Evolutionary conservation across 78 protist genomes (phyloP).

Genomic region (Emiliania huxleyi): DNA sequence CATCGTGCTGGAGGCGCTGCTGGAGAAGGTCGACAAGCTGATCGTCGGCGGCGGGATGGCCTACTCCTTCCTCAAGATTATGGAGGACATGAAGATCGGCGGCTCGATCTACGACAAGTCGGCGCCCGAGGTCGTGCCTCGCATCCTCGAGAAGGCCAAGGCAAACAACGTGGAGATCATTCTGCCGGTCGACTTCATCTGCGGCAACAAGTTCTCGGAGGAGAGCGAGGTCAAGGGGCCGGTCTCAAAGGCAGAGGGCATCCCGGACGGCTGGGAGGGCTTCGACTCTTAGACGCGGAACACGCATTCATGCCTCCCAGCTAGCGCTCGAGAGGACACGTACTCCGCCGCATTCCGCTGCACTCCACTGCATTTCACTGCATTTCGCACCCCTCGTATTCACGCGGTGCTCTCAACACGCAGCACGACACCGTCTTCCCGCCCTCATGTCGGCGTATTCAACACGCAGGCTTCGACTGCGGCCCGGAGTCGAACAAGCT

Average conservation of each 20-base stretch:
- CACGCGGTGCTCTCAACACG: too few species aligned
- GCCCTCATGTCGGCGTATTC: too few species aligned
- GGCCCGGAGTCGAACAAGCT: constrained; percentile 82
- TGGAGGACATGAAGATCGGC: constrained; percentile 64
- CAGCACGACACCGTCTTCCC: too few species aligned
- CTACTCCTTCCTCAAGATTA: constrained; percentile 87
- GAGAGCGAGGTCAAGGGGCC: constrained; percentile 43
- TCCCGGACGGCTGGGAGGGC: constrained; percentile 92
- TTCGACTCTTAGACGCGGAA: too few species aligned
- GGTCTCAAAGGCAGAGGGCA: constrained; percentile 65
- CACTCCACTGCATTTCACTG: background rate
- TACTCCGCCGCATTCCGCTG: too few species aligned
- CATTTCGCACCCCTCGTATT: too few species aligned
- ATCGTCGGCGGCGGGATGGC: constrained; percentile 97
- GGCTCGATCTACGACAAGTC: constrained; percentile 81
- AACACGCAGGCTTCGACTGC: too few species aligned
- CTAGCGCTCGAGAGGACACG: too few species aligned
- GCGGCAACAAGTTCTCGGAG: constrained; percentile 71
- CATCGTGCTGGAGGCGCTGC: constrained; percentile 86
- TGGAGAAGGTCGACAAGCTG: constrained; percentile 89
- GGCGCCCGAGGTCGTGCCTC: constrained; percentile 78
- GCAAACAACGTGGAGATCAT: constrained; percentile 72
- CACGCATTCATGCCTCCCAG: too few species aligned
- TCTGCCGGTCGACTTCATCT: constrained; percentile 91
- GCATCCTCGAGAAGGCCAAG: constrained; percentile 81